Percentiles rank a stretch among this genome's conserved stretches.
Evolutionary conservation across 768 basidiomycete species (phyloP).

Genomic region (Pleurotus pulmonarius): DNA sequence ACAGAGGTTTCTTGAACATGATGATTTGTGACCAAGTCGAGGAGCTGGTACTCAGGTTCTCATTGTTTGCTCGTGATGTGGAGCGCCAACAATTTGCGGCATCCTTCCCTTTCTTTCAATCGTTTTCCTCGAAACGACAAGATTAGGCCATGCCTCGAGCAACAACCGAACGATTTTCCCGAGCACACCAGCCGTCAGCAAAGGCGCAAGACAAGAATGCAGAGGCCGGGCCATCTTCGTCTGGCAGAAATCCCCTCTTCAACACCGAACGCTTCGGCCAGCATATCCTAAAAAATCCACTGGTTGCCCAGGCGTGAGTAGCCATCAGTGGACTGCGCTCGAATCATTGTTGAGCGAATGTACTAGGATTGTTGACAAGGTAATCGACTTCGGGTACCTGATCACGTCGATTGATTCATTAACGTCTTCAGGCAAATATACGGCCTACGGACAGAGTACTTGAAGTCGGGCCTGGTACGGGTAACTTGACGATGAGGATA

Average conservation of each 20-base stretch:
- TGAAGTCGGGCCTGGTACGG: slow-evolving; percentile 97
- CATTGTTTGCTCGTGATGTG: neutral
- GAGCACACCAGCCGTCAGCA: slow-evolving; percentile 61
- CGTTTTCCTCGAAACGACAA: too few relatives aligned
- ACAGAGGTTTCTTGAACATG: slow-evolving; percentile 81
- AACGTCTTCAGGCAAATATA: slow-evolving; percentile 67
- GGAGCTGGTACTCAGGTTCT: neutral
- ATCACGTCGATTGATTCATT: neutral
- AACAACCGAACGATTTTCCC: slow-evolving; percentile 68
- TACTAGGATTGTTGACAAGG: slow-evolving; percentile 61
- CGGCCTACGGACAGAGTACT: slow-evolving; percentile 94
- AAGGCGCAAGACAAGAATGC: slow-evolving; percentile 48
- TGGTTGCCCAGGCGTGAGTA: slow-evolving; percentile 4
- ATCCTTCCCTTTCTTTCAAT: too few relatives aligned
- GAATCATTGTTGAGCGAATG: slow-evolving; percentile 1
- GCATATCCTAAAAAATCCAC: slow-evolving; percentile 85
- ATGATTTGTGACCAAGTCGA: slow-evolving; percentile 29
- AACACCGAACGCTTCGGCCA: slow-evolving; percentile 96
- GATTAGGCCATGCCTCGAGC: too few relatives aligned
- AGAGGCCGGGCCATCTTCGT: slow-evolving; percentile 34
- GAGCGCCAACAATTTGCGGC: too few relatives aligned
- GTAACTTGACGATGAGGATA: slow-evolving; percentile 92
- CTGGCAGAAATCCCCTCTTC: slow-evolving; percentile 82
- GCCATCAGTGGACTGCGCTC: slow-evolving; percentile 11
- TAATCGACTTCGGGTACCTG: slow-evolving; percentile 25